Base-by-base conservation (phyloP, 2,329 filamentous ascomycete genomes). In the Chaetomium sp. region DNA sequence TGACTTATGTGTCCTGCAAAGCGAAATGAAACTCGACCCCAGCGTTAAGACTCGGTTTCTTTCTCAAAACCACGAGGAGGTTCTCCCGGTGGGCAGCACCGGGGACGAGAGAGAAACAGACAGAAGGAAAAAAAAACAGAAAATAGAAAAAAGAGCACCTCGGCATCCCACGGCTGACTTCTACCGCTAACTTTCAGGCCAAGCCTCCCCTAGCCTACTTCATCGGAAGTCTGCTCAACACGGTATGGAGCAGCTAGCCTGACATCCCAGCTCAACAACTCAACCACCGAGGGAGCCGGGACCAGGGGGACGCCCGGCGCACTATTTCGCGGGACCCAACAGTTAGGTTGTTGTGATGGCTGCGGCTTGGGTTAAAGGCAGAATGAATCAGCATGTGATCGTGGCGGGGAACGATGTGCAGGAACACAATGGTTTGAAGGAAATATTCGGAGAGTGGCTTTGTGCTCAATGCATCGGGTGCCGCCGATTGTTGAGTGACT, bases 191-290 rank as follows among this genome's bases (percentile, higher is more conserved):
- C 48, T 57, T 11, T 42, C 19, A 58, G 44, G 43, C 49, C 52
- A 54, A 59, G 34, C 52, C 54, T 9, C 59, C 59, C 55, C 54
- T 59, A 46, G 43, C 49, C 56, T 53, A 50, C 53, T 62, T 58
- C 58, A 41, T 54, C 55, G 56, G 56, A 56, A 60, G 54, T 59
- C 51, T 56, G 49, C 48, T 33, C 47, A 48, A 27, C 19, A 3
- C 19, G 19, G 19, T 2, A 27, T 27, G 19, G 19, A 27, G 19
- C 11, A 6, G 19, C 14, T 33, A 33, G 47, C 32, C 33, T 34
- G 48, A n/a, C 47, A 42, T 57, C 50, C 49, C 48, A 37, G 33
- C 38, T 54, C 40, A 14, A 51, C 51, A 43, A 50, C 55, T 57
- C 35, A 35, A 10, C 52, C 52, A 42, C n/a, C 19, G 37, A 27